Evolutionary conservation across 495 filamentous ascomycete genomes (phyloP), one percentile per base, ranked within the genome.

Genomic region (Extremus antarcticus): DNA sequence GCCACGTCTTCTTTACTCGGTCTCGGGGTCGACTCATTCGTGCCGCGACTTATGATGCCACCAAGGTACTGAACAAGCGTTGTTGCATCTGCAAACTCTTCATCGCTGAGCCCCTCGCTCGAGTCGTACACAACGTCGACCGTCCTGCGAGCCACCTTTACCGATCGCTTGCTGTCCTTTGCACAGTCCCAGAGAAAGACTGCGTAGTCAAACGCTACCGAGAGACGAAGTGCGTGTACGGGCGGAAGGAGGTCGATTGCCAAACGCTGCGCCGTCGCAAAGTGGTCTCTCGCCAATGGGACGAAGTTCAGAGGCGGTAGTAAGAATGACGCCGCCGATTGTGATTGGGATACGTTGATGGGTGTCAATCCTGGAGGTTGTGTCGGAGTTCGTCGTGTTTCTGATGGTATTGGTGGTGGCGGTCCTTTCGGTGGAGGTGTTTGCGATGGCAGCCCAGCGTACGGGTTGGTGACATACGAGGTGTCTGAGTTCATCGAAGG

Each of bases 111-210:
- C 24, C 85, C 88, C 69, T 95, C 90, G 48, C 83, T 79, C 10
- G 88, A 87, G 49, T 87, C 87, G 66, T 95, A 95, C 1, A 95
- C 91, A 61, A 95, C 88, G 22, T 84, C 80, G 49, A 97, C 89
- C 29, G 91, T 87, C 35, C 81, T 78, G 63, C 86, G 84, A 2
- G 92, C 94, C 1, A 95, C 61, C 23, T 78, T 76, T 13, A 89
- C 77, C 51, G 86, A 86, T 41, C 75, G 80, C 20, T 85, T 81
- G 50, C 77, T 70, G 57, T 97, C 90, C 62, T 92, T 87, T 8
- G 90, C 75, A 63, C 90, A 96, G 64, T 98, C 92, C 73, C 92
- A 95, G 3, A 95, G 74, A 64, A 95, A 98, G 1, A 91, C 92
- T n/a, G 84, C 80, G 66, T 90, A 92, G 69, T 98, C 92, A 11